A percentile compares a stretch with the other conserved stretches of the same genome.
phyloP scores from a whole-genome alignment of 208 protist species.

The Endotrypanum monterogeii region DNA sequence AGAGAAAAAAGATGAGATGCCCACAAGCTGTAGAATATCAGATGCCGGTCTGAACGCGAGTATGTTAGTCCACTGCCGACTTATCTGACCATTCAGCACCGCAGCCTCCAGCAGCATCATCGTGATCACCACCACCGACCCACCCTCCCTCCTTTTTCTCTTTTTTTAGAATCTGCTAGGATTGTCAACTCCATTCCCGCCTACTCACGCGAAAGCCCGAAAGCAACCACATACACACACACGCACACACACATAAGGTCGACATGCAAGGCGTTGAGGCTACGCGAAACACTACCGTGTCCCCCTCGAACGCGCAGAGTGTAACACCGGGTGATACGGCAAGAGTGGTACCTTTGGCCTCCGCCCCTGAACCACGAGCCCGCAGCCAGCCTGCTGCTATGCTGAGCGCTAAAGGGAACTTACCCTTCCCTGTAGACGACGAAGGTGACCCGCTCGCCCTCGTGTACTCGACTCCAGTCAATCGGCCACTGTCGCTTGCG shows the following conservation, averaged over 20 bases:
- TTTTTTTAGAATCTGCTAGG: neutral
- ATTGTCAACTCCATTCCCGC: neutral
- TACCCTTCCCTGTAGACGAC: slow-evolving; percentile 12
- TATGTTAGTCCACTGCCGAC: neutral
- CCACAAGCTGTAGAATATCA: neutral
- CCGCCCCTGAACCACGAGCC: too few species aligned
- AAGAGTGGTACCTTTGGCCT: neutral
- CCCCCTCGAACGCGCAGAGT: neutral
- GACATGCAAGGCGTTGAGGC: slow-evolving; percentile 10
- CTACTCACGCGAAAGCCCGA: neutral
- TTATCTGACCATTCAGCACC: neutral
- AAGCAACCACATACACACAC: slow-evolving; percentile 6
- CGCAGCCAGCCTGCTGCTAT: neutral
- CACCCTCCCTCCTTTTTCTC: too few species aligned
- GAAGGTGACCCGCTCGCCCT: slow-evolving; percentile 19
- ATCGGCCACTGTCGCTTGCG: slow-evolving; percentile 21
- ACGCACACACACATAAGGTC: neutral
- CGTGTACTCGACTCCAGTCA: slow-evolving; percentile 19
- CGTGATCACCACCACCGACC: too few species aligned
- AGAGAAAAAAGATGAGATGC: neutral
- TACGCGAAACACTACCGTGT: neutral
- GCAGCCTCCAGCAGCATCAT: neutral
- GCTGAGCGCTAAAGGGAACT: neutral
- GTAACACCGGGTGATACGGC: neutral
- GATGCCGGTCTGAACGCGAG: neutral